Base-by-base conservation (phyloP, 192 early-diverging fungal species). In the Spizellomyces punctatus region DNA sequence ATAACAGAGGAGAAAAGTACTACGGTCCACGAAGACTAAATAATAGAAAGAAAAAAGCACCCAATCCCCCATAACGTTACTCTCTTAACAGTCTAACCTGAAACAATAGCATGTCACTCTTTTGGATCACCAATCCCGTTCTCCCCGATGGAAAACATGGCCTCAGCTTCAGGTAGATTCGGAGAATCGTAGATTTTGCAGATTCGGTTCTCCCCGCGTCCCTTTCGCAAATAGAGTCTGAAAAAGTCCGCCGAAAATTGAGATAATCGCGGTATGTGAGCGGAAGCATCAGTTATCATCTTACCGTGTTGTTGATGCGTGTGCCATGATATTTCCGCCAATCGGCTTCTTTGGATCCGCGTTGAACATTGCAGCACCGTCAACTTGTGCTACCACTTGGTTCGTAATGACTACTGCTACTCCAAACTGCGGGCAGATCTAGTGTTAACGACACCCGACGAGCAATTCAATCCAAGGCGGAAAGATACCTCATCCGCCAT, bases 111-210 rank as follows among this genome's bases (percentile, higher is more conserved):
- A 4, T n/a, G 36, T 41, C 36, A 79, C 54, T 96, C 94, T 58
- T 91, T 91, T 16, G 93, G 83, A 72, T 98, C 94, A 6, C 82
- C 91, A 77, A 95, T 96, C 55, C 96, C 96, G 70, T 95, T 90
- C 27, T 83, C 82, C 16, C 87, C 86, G 70, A 99, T 99, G 19
- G 94, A 87, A 85, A 99, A 99, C 74, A 91, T 84, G 14, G 91
- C 93, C 76, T 99, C 96, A 5, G 90, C 80, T 72, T 99, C 96
- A 4, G 96, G 85, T 43, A 99, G 78, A 64, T 91, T 95, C 5
- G 96, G 96, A 6, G 94, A 96, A 76, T 99, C 96, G 79, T 98
- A 99, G 44, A 99, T 87, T 78, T 99, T 99, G 85, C 95, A 96
- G 43, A 96, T 89, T 36, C 96, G 89, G 46, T 86, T 95, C 69